Evolutionary conservation across 345 rosid genomes (phyloP).

Genomic region (Leavenworthia alabamica): DNA sequence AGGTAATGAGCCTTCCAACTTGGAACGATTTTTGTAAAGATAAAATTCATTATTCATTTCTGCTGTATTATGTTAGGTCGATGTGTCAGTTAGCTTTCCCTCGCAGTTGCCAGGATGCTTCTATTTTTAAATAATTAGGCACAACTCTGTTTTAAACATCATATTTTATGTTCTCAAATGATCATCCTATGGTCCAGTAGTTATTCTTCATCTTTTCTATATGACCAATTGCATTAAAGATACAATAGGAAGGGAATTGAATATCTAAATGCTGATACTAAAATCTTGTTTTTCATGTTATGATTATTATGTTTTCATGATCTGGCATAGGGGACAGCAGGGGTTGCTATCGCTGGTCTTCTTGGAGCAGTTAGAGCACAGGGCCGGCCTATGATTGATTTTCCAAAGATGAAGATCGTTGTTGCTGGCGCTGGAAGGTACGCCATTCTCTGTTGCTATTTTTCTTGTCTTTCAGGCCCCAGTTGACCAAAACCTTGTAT

Average conservation of each 20-base stretch:
- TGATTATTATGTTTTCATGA: slow-evolving; percentile 5
- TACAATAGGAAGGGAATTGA: no score
- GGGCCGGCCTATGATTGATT: slow-evolving; percentile 94
- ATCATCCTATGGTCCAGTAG: no score
- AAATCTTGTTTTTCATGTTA: neutral
- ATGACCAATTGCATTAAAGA: no score
- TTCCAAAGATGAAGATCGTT: slow-evolving; percentile 93
- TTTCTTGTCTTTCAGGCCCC: neutral
- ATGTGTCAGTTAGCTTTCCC: slow-evolving; percentile 1
- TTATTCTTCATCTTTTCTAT: no score
- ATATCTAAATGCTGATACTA: slow-evolving; percentile 6
- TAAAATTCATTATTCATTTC: neutral
- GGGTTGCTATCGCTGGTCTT: slow-evolving; percentile 98
- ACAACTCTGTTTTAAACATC: neutral
- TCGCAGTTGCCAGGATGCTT: neutral
- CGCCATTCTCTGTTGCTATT: neutral
- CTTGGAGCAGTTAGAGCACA: slow-evolving; percentile 99
- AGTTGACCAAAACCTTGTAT: neutral
- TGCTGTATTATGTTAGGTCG: neutral
- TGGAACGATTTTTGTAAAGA: neutral
- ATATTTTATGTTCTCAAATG: neutral
- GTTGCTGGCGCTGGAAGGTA: slow-evolving; percentile 99
- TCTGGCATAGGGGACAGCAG: slow-evolving; percentile 77
- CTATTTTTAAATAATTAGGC: slow-evolving; percentile 3
- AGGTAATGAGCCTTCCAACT: slow-evolving; percentile 45